phyloP scores from a whole-genome alignment of 306 rosid genomes.

The Vicia sativa region DNA sequence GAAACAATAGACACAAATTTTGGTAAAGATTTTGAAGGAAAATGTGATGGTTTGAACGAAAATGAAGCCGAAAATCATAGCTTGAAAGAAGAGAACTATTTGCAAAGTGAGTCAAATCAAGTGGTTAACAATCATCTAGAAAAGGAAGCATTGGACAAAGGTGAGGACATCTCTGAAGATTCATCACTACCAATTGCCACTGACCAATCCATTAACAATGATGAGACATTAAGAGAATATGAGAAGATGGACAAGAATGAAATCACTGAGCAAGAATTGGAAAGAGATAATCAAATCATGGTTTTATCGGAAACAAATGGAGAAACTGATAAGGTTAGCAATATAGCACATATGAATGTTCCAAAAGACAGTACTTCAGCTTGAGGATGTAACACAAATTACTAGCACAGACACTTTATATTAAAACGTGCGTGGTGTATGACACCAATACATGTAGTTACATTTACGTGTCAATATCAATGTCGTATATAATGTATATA shows the following conservation, averaged over 20 bases:
- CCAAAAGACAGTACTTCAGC: conserved; percentile 13
- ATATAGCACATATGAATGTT: conserved; percentile 8
- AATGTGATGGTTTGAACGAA: neutral
- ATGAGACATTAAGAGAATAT: neutral
- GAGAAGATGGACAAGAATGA: conserved; percentile 21
- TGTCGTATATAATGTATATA: no score
- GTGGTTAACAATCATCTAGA: conserved; percentile 19
- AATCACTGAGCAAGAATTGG: neutral
- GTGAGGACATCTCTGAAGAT: neutral
- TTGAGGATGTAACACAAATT: neutral
- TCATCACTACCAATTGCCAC: conserved; percentile 15
- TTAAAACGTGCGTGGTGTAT: neutral
- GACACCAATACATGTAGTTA: neutral
- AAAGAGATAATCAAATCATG: conserved; percentile 12
- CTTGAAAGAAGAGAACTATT: conserved; percentile 13
- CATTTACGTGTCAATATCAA: neutral
- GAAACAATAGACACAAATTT: conserved; percentile 10
- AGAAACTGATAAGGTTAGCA: conserved; percentile 13
- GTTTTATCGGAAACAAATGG: conserved; percentile 1
- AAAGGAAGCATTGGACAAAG: conserved; percentile 1
- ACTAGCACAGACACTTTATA: neutral
- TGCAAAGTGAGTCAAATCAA: conserved; percentile 16
- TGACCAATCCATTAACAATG: neutral
- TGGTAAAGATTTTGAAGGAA: conserved; percentile 26
- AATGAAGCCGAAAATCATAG: conserved; percentile 26